Evolutionary conservation across 352 stramenopile species (phyloP), one percentile per base, ranked within the genome.

Genomic region (Phytopythium ostracodes): DNA sequence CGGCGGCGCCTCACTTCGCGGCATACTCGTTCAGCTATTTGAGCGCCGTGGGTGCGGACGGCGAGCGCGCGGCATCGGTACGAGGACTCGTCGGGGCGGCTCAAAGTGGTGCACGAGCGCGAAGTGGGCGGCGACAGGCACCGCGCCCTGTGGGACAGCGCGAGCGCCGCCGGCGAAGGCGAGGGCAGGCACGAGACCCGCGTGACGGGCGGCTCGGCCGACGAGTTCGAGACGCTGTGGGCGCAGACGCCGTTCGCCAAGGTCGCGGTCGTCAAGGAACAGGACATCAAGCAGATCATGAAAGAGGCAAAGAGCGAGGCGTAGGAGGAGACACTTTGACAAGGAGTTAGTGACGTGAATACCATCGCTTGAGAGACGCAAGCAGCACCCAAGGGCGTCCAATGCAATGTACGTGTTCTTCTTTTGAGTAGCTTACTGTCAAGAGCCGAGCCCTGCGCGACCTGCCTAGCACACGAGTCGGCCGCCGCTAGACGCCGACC

Each of bases 211-310:
- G 68, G 67, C 25, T 72, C 55, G 10, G 38, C 64, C 0, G 74
- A 81, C 6, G 78, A 85, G 56, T 88, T 88, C 58, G 74, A 86
- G 56, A 43, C 64, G 40, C 52, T 69, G 58, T 84, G 79, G 79
- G 61, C 73, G 53, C 25, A 64, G 58, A 86, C 79, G n/a, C 62
- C 70, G 17, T 84, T 88, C 59, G 79, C 67, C 12, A 55, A 63
- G 35, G 77, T 63, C 25, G 62, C 78, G 46, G 29, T 7, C 29
- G 29, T 3, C 3, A 3, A 33, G 29, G 65, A 67, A 44, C 70
- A 71, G 25, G 55, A 36, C 9, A 64, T 63, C 44, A 68, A 62
- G 54, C 27, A 71, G 46, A 56, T 63, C 33, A 61, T 71, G 56
- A 4, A 2, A 1, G 47, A 81, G 57, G 38, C 71, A 43, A 67